Evolutionary conservation across 148 eudicot species (phyloP).

Genomic region (Fallopia convolvulus): DNA sequence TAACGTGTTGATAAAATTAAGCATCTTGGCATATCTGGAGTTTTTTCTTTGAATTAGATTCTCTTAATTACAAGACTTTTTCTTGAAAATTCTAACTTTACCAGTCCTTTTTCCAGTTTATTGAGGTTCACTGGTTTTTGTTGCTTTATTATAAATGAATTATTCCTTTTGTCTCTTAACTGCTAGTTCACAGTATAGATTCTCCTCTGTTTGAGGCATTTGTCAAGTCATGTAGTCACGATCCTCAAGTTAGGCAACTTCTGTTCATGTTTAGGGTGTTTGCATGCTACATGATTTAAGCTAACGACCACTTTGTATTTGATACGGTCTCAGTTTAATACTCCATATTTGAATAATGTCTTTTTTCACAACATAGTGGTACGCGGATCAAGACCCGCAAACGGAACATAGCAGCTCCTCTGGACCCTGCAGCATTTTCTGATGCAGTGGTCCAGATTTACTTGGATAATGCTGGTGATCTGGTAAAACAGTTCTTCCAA

Average conservation of each 20-base stretch:
- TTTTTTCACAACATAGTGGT: slow-evolving; percentile 45
- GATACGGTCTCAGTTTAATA: background rate
- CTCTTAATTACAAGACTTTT: background rate
- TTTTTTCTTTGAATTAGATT: background rate
- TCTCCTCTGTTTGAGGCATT: background rate
- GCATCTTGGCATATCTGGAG: background rate
- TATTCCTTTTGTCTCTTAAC: background rate
- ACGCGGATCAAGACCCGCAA: slow-evolving; percentile 99
- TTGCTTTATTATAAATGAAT: background rate
- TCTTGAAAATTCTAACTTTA: background rate
- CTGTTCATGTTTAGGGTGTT: background rate
- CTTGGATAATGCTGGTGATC: slow-evolving; percentile 99
- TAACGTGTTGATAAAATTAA: background rate
- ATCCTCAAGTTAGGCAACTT: background rate
- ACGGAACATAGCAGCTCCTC: slow-evolving; percentile 99
- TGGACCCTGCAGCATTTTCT: slow-evolving; percentile 99
- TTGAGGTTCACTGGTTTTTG: background rate
- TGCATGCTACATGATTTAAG: background rate
- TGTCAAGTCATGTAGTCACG: background rate
- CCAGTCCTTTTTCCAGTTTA: background rate
- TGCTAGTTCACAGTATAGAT: background rate
- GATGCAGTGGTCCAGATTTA: slow-evolving; percentile 99
- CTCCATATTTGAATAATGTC: background rate
- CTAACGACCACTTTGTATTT: too few species aligned
- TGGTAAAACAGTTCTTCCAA: slow-evolving; percentile 30